Evolutionary conservation across 768 basidiomycete genomes (phyloP).

Genomic region (Cyclocybe aegerita): DNA sequence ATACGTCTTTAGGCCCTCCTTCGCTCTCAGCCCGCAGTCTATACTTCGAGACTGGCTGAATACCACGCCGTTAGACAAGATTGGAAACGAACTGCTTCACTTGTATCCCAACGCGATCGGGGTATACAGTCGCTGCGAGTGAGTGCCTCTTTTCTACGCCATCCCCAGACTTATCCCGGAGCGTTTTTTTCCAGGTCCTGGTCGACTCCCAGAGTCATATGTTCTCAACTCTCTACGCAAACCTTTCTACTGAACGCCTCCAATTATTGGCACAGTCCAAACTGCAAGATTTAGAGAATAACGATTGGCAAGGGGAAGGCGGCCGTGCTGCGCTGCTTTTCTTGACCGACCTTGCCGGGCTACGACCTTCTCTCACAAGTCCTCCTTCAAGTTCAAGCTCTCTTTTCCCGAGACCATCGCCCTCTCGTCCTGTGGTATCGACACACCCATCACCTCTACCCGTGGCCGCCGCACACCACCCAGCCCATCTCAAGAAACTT

Average conservation of each 20-base stretch:
- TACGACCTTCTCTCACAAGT: conserved; percentile 11
- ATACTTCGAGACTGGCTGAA: conserved; percentile 29
- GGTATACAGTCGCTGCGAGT: conserved; percentile 31
- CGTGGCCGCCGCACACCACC: conserved; percentile 49
- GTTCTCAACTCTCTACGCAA: conserved; percentile 19
- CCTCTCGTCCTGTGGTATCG: neutral
- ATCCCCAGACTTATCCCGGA: neutral
- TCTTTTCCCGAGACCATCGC: neutral
- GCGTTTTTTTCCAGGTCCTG: neutral
- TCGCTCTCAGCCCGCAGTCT: conserved; percentile 30
- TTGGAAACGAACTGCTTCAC: conserved; percentile 38
- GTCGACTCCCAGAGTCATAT: neutral
- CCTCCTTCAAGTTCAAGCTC: neutral
- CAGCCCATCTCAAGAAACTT: conserved; percentile 31
- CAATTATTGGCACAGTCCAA: conserved; percentile 30
- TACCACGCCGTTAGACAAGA: conserved; percentile 28
- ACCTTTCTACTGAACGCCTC: conserved; percentile 27
- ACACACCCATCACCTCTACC: conserved; percentile 29
- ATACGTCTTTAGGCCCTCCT: conserved; percentile 21
- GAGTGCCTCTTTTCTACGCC: neutral
- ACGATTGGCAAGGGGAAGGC: conserved; percentile 23
- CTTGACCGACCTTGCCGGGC: conserved; percentile 25
- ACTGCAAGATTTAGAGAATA: conserved; percentile 20
- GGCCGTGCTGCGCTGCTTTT: conserved; percentile 26
- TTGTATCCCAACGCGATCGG: conserved; percentile 29